Evolutionary conservation across 352 stramenopile species (phyloP).

Genomic region (Phytophthora constricta): DNA sequence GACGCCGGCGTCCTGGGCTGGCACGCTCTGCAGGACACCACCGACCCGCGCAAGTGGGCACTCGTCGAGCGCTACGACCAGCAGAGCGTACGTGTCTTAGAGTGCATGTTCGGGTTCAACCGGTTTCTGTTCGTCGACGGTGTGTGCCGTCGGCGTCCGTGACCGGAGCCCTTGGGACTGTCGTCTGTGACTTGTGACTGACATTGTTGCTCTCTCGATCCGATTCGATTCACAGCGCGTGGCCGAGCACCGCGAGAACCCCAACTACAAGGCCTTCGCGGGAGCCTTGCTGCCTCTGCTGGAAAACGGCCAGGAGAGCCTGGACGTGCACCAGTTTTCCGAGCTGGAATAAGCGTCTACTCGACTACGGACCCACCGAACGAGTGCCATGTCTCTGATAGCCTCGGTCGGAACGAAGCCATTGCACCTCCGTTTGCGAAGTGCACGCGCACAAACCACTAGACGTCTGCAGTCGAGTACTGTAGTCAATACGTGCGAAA

Average conservation of each 20-base stretch:
- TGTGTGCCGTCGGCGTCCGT: too few species aligned
- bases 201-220: neutral
- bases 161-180: too few species aligned
- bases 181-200: neutral
- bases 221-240: conserved; percentile 15
- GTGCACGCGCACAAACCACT: too few species aligned
- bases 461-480: too few species aligned
- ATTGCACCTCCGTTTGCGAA: too few species aligned
- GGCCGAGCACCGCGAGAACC: conserved; percentile 21
- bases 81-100: conserved; percentile 24
- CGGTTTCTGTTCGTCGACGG: neutral
- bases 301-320: conserved; percentile 23
- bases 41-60: conserved; percentile 31
- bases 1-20: conserved; percentile 18
- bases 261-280: conserved; percentile 20
- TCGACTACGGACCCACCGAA: neutral
- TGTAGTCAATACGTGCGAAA: too few species aligned
- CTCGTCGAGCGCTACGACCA: conserved; percentile 31
- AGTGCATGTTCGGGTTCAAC: neutral
- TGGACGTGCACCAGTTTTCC: conserved; percentile 28
- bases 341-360: conserved; percentile 13
- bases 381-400: too few species aligned
- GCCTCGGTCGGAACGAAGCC: too few species aligned
- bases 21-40: conserved; percentile 22
- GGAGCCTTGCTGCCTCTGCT: conserved; percentile 13